phyloP scores from a whole-genome alignment of 2,329 filamentous ascomycete genomes.

The Berkeleyomyces rouxiae region DNA sequence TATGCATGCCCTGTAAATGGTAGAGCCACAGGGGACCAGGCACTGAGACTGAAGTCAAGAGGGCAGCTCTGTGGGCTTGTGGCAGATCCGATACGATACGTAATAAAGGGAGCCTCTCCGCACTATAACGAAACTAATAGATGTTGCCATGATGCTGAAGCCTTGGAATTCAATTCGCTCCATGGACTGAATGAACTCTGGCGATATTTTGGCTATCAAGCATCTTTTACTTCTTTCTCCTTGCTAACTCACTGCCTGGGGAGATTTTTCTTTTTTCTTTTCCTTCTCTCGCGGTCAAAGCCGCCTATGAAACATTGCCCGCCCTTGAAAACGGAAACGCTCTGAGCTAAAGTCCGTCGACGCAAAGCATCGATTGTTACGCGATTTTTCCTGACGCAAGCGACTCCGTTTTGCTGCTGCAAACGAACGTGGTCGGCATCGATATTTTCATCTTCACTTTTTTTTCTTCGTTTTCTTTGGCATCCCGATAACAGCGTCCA shows the following conservation, averaged over 20 bases:
- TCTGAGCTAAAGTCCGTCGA: not conserved
- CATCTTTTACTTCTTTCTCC: not conserved
- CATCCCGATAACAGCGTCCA: not conserved
- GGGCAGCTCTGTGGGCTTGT: not conserved
- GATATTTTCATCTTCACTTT: not conserved
- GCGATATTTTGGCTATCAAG: not conserved
- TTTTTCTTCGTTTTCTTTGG: not conserved
- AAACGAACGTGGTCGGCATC: not conserved
- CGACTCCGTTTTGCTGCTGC: not conserved
- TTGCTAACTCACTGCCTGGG: not conserved
- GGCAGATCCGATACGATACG: too few relatives aligned
- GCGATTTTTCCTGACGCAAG: conserved; percentile 2
- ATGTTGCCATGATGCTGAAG: not conserved
- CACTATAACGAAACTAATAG: not conserved
- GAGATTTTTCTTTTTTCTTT: not conserved
- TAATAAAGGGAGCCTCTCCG: too few relatives aligned
- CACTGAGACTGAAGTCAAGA: not conserved
- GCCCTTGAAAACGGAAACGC: not conserved
- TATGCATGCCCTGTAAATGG: not conserved
- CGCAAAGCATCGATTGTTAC: not conserved
- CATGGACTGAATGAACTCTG: too few relatives aligned
- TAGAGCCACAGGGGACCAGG: not conserved
- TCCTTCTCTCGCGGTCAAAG: not conserved
- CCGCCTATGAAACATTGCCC: not conserved
- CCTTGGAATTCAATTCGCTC: too few relatives aligned